Evolutionary conservation across 305 asterid species (phyloP), one percentile per base, ranked within the genome.

Genomic region (Andrographis paniculata): DNA sequence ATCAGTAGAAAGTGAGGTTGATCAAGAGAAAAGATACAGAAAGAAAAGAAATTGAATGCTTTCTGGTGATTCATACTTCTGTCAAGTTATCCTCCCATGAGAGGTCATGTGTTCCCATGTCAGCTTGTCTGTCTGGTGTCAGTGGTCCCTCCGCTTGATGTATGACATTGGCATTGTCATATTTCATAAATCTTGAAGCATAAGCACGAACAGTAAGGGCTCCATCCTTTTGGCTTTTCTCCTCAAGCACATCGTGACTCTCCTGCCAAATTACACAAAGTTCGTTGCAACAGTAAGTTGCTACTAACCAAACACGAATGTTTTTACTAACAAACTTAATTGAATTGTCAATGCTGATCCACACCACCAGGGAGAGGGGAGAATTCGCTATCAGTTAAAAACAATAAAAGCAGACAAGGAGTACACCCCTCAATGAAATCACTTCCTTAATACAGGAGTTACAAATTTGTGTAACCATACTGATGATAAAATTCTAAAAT

Each of bases 71-170:
- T 37, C 82, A 58, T 84, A 87, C 94, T 69, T 79, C 88, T 21
- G 74, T 64, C 65, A 77, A 70, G 65, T 56, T 62, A 65, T 75
- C 87, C 52, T 70, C 89, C 83, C 78, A 75, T 15, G 82, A 69
- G 23, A 56, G 64, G 70, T 67, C 80, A 35, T 68, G 45, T 44
- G 66, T 64, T 65, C 78, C 92, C 44, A 47, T 5, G 56, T 77
- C 93, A 51, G 82, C 68, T 59, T 65, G 54, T 69, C 80, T 72
- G 55, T 79, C 94, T 17, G 94, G 84, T 40, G 89, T 71, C 48
- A 20, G 42, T 15, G 82, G 93, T 59, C 73, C 76, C 58, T 75
- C 91, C 44, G 73, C 66, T 58, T 56, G 69, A 60, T 65, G 71
- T 53, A 43, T 50, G 42, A 52, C 35, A 68, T 46, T 56, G 33